Base-by-base conservation (phyloP, 179 eudicot genomes). In the Silene noctiflora region DNA sequence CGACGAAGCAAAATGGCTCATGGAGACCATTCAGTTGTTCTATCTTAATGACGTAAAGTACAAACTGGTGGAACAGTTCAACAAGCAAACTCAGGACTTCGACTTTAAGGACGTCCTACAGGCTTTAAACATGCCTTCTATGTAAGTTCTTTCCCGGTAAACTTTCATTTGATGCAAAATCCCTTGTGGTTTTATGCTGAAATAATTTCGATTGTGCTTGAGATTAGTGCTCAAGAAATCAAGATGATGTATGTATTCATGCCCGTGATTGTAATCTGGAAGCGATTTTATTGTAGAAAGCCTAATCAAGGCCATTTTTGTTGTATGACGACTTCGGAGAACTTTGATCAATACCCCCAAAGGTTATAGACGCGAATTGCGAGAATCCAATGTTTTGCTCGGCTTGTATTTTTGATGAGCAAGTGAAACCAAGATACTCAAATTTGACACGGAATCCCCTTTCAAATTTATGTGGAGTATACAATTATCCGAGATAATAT, bases 61-160 rank as follows among this genome's bases (percentile, higher is more conserved):
- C 88, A 94, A 86, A 77, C 84, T 92, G 58, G 94, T 94, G 6
- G 98, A 94, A 79, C 82, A 83, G 24, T 94, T 94, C 86, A 92
- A 94, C 87, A 90, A 86, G 81, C 88, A 90, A 76, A 84, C 98
- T 6, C 86, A 82, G 2, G 97, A 92, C 61, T 94, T 94, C 65
- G 97, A 94, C 85, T 94, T 94, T 84, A 90, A 90, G 84, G 98
- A 92, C 62, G 97, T 94, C 69, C 80, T 94, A 27, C 91, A 78
- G 80, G 90, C 96, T 19, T 75, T 92, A 58, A 89, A 92, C 29
- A 92, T 92, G 91, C 98, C 98, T 25, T 74, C 76, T 22, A 79
- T 74, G 77, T 73, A 60, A 58, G 59, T 78, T 29, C 21, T 24
- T 59, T 22, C 12, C 46, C 31, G 19, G 20, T 65, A 13, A 21